Conservation (phyloP, 2,329 filamentous ascomycete genomes). For the Colletotrichum scovillei region DNA sequence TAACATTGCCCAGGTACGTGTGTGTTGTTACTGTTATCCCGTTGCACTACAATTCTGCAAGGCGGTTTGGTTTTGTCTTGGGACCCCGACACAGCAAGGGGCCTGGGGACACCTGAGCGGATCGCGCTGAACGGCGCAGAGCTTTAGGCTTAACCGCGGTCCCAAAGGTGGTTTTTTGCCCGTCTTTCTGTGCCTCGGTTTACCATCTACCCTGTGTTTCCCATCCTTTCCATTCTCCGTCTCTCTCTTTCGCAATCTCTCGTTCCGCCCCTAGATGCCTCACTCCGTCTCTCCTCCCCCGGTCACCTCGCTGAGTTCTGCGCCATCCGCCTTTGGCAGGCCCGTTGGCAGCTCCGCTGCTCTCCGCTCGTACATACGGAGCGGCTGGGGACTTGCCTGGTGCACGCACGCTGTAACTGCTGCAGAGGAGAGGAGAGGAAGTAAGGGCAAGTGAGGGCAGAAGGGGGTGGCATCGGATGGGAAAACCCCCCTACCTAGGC, state of each 20-base stretch:
- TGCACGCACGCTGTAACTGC: background rate
- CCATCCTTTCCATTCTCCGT: background rate
- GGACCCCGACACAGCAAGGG: conserved; percentile 15
- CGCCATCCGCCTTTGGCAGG: background rate
- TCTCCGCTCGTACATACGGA: conserved; percentile 1
- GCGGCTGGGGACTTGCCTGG: background rate
- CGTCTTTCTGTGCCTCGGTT: background rate
- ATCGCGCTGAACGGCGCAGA: conserved; percentile 12
- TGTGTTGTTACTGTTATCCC: background rate
- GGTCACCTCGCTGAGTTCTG: background rate
- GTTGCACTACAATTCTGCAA: conserved; percentile 5
- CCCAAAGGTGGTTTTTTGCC: background rate
- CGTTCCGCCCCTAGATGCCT: conserved; percentile 7
- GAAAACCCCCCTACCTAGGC: background rate
- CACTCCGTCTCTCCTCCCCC: background rate
- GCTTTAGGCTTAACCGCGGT: conserved; percentile 12
- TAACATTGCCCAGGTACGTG: conserved; percentile 36
- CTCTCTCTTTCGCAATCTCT: background rate
- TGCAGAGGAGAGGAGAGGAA: background rate
- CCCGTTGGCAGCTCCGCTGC: conserved; percentile 6
- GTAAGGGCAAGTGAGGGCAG: background rate
- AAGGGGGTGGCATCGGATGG: conserved; percentile 17
- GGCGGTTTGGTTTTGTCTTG: background rate
- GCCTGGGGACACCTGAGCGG: background rate
- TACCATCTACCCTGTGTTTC: background rate